These are phyloP conservation scores for Berberis thunbergii DNA, from an alignment of 164 flowering plant species.

Conservation along the genomic window DNA sequence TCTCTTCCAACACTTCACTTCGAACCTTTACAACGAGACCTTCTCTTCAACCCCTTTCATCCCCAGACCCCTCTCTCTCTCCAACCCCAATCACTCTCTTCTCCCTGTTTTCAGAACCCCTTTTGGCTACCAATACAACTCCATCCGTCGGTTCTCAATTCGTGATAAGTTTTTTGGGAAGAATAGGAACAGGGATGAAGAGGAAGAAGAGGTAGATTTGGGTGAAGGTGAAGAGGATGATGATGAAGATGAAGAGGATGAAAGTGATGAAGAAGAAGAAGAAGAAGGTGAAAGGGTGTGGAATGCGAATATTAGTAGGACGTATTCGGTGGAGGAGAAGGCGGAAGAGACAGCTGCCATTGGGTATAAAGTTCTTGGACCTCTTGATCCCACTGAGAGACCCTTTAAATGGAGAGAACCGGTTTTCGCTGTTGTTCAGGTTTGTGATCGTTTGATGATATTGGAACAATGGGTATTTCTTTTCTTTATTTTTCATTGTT, in stretches of 20 bases:
- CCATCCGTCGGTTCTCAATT: conserved; percentile 2
- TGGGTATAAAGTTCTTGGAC: conserved; percentile 83
- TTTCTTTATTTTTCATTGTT: background rate
- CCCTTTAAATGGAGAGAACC: conserved; percentile 67
- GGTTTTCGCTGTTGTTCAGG: conserved; percentile 91
- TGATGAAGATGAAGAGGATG: conserved; percentile 10
- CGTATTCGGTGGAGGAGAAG: conserved; percentile 53
- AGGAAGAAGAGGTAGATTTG: conserved; percentile 6
- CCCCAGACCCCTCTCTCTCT: background rate
- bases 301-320: conserved; percentile 16
- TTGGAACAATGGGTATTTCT: background rate
- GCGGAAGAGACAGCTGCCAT: conserved; percentile 67
- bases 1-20: conserved; percentile 1
- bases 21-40: conserved; percentile 1
- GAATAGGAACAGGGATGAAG: conserved; percentile 11
- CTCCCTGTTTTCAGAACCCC: conserved; percentile 5
- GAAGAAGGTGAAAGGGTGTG: conserved; percentile 15
- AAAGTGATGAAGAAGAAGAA: conserved; percentile 8
- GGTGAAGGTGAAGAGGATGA: conserved; percentile 10
- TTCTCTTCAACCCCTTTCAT: conserved; percentile 7
- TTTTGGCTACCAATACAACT: background rate
- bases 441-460: conserved; percentile 9
- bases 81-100: conserved; percentile 5
- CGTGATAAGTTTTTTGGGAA: background rate
- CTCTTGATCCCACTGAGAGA: conserved; percentile 45